Conservation (phyloP, 257 asterid species). For the Salvia hispanica region DNA sequence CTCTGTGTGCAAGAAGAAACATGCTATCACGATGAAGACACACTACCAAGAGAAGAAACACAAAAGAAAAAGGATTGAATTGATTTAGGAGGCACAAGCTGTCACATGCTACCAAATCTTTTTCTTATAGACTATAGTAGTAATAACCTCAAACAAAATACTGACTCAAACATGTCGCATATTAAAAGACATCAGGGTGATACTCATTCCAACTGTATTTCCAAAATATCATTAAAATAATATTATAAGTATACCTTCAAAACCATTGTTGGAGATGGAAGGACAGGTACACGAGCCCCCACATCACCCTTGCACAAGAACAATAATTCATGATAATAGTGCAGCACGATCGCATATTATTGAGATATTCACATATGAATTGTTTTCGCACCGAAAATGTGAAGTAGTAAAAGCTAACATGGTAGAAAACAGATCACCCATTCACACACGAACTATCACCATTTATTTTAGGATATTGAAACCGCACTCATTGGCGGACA, state of each 20-base stretch:
- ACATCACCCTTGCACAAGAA: constrained; percentile 30
- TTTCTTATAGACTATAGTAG: constrained; percentile 2
- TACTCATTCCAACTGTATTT: constrained; percentile 28
- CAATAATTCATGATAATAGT: constrained; percentile 34
- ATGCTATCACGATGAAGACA: constrained; percentile 39
- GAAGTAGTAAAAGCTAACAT: too few relatives aligned
- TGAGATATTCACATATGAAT: too few relatives aligned
- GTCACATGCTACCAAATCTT: constrained; percentile 36
- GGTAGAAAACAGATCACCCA: too few relatives aligned
- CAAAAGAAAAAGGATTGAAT: constrained; percentile 24
- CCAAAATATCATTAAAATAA: constrained; percentile 34
- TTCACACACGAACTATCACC: too few relatives aligned
- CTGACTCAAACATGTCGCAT: constrained; percentile 36
- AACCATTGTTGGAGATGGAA: constrained; percentile 35
- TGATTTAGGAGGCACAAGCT: constrained; percentile 36
- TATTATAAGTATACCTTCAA: constrained; percentile 35
- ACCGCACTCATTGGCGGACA: too few relatives aligned
- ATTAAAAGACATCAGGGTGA: constrained; percentile 35
- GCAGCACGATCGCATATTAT: constrained; percentile 45
- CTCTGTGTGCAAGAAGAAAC: constrained; percentile 26
- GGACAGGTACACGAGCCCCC: constrained; percentile 35
- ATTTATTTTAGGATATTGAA: too few relatives aligned
- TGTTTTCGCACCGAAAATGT: too few relatives aligned
- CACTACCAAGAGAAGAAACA: constrained; percentile 12
- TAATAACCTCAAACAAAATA: constrained; percentile 26